These are phyloP conservation scores for Saccharum officinarum DNA, from an alignment of 176 grass and related monocot genomes.

Conservation along the genomic window DNA sequence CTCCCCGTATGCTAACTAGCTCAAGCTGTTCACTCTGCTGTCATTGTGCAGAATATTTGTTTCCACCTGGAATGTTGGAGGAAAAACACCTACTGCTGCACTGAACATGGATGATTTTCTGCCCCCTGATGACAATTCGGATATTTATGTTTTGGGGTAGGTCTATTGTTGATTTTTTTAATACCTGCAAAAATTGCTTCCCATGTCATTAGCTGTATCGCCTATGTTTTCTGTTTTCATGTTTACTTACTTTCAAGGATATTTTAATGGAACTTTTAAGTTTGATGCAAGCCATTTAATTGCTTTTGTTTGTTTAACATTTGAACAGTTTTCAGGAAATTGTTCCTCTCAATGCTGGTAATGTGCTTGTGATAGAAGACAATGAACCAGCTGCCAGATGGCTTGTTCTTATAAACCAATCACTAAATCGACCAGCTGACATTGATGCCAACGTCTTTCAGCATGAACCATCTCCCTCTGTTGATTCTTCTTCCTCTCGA, in stretches of 20 bases:
- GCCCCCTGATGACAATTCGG: constrained; percentile 64
- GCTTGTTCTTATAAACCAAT: constrained; percentile 85
- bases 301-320: constrained; percentile 24
- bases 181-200: neutral
- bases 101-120: constrained; percentile 77
- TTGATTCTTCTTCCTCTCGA: constrained; percentile 53
- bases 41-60: constrained; percentile 73
- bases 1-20: neutral
- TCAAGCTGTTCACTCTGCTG: constrained; percentile 11
- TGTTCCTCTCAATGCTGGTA: constrained; percentile 87
- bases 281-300: neutral
- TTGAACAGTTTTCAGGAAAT: constrained; percentile 96
- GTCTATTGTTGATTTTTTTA: neutral
- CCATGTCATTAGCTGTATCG: neutral
- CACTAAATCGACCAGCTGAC: constrained; percentile 53
- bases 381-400: constrained; percentile 75
- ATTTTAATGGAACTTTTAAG: neutral
- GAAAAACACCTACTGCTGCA: constrained; percentile 72
- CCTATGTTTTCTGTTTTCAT: neutral
- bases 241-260: neutral
- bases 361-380: constrained; percentile 85
- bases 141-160: constrained; percentile 96
- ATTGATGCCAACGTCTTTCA: constrained; percentile 46
- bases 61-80: constrained; percentile 94
- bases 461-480: constrained; percentile 41